Evolutionary conservation across 495 filamentous ascomycete species (phyloP).

Genomic region (Aspergillus olivimuriae): DNA sequence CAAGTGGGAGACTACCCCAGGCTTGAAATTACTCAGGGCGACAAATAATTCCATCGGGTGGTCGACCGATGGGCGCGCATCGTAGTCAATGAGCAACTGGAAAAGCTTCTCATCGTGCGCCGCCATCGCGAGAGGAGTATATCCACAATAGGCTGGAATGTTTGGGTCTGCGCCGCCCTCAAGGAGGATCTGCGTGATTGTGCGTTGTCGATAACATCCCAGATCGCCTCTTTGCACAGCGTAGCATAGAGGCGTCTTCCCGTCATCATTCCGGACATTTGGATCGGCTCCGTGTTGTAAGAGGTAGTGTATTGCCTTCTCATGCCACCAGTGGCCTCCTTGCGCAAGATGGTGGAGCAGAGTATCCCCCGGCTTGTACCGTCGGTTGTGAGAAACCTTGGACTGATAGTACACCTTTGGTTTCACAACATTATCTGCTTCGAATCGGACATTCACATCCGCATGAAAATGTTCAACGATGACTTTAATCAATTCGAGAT

Average conservation of each 20-base stretch:
- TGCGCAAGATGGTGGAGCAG: conserved; percentile 32
- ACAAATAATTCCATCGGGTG: conserved; percentile 17
- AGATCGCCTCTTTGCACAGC: conserved; percentile 18
- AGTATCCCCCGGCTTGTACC: conserved; percentile 16
- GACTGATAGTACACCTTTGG: conserved; percentile 13
- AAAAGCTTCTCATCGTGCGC: conserved; percentile 10
- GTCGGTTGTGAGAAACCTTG: background rate
- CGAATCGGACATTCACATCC: conserved; percentile 23
- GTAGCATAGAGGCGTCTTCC: conserved; percentile 34
- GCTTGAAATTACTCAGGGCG: conserved; percentile 9
- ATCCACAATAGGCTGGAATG: conserved; percentile 17
- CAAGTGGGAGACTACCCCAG: conserved; percentile 6
- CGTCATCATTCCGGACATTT: conserved; percentile 24
- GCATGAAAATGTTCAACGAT: conserved; percentile 34
- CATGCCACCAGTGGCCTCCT: conserved; percentile 39
- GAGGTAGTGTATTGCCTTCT: conserved; percentile 37
- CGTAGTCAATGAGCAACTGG: conserved; percentile 11
- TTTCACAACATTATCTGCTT: conserved; percentile 2
- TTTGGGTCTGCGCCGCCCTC: conserved; percentile 33
- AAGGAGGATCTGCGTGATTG: conserved; percentile 24
- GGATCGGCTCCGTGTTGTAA: conserved; percentile 34
- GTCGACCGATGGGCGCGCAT: conserved; percentile 12
- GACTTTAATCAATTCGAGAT: conserved; percentile 34
- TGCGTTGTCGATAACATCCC: conserved; percentile 10
- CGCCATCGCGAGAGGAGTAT: conserved; percentile 12